Base-by-base conservation (phyloP, 2,329 filamentous ascomycete species). In the Penicillium sp. region DNA sequence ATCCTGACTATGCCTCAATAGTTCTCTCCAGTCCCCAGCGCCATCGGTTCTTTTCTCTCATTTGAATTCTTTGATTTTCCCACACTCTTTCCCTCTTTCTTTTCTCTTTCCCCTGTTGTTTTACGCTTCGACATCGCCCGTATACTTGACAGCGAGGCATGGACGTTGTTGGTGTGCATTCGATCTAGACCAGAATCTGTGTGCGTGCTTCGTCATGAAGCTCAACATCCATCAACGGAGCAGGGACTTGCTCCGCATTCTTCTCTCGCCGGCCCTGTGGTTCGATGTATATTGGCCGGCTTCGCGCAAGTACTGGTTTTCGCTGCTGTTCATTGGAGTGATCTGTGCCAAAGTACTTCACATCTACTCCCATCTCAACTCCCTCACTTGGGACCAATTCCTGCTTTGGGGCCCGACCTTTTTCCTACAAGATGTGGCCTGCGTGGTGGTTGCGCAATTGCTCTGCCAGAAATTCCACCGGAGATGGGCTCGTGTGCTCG, bases 331-430 rank as follows among this genome's bases (percentile, higher is more conserved):
- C 26, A 48, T 57, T 39, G 41, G 54, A 10, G 44, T 54, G 16
- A 30, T 58, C 28, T 40, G 34, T 32, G 53, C 54, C 23, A 58
- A 58, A 41, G 2, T 46, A 14, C 47, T 58, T 29, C 54, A 55
- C 33, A 51, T 58, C 18, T 55, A 54, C 47, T 52, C 53, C 13
- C 56, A 58, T 35, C 31, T 46, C 13, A 52, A 39, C 29, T 57
- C 54, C 9, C 45, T 58, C 20, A 42, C 49, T 9, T 27, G 34
- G 10, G 28, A 16, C 10, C 44, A 45, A 18, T 48, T 58, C 17
- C 31, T 51, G 9, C 33, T 48, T 19, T 58, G 56, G 56, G 51
- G 53, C 11, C 45, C 45, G 7, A 57, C 56, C 8, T 57, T 58
- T 26, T 51, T 57, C 26, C 17, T 54, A 4, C 51, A 54, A 27